Percentiles rank a stretch among this genome's conserved stretches.
Conservation (phyloP, 1,139 yeast species). For the Suhomyces coccinellae region DNA sequence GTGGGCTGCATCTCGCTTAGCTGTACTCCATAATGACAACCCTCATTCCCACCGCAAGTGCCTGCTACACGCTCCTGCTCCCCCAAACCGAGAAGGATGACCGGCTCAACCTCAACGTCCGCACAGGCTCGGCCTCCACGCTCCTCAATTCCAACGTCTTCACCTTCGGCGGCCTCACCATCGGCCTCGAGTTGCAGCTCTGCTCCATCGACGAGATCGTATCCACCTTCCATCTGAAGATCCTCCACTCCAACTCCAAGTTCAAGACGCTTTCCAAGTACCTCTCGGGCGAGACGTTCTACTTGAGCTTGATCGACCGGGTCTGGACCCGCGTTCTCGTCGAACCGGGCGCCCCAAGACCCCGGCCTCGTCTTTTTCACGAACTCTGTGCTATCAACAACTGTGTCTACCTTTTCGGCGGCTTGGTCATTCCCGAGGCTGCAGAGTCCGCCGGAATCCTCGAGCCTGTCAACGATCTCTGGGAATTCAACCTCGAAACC, state of each 20-base stretch:
- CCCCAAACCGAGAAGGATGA: conserved; percentile 51
- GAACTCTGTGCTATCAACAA: conserved; percentile 52
- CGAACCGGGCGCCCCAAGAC: conserved; percentile 25
- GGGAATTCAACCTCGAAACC: conserved; percentile 59
- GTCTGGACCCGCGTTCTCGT: conserved; percentile 50
- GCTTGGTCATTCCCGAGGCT: conserved; percentile 38
- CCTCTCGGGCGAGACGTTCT: conserved; percentile 57
- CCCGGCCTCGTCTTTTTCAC: conserved; percentile 60
- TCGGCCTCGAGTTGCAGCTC: conserved; percentile 50
- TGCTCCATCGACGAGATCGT: conserved; percentile 35
- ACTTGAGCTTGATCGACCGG: conserved; percentile 56
- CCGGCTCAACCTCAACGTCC: conserved; percentile 50
- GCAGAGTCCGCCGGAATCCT: conserved; percentile 19
- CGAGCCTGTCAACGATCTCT: conserved; percentile 58
- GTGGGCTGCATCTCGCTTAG: too few relatives aligned
- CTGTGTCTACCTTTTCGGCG: conserved; percentile 62
- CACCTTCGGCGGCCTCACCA: conserved; percentile 67
- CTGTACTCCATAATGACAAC: conserved; percentile 37
- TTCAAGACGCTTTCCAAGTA: conserved; percentile 39
- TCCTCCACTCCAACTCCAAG: conserved; percentile 27
- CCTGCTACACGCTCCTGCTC: conserved; percentile 47
- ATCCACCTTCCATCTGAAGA: conserved; percentile 29
- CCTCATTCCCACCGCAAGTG: conserved; percentile 49
- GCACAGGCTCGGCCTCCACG: conserved; percentile 67
- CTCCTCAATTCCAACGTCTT: conserved; percentile 59